These are phyloP conservation scores for Populus pruinosa DNA, from an alignment of 345 rosid species.

Conservation along the genomic window DNA sequence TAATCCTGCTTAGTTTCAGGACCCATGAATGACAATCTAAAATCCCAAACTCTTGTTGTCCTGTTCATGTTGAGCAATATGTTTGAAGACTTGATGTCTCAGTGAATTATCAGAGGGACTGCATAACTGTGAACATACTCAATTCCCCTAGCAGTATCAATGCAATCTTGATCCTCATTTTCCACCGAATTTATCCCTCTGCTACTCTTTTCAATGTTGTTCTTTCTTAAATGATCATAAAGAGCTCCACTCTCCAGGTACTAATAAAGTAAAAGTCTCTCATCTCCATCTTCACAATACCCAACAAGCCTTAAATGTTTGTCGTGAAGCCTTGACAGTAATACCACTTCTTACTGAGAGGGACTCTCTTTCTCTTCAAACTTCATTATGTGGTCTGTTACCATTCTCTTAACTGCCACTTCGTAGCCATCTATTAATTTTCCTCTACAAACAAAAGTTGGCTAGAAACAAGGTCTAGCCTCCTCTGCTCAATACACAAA, in stretches of 20 bases:
- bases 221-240: conserved; percentile 56
- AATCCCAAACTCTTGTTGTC: conserved; percentile 78
- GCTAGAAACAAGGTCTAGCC: neutral
- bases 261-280: conserved; percentile 72
- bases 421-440: neutral
- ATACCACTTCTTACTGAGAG: conserved; percentile 74
- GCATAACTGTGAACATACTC: conserved; percentile 80
- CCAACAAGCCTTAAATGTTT: conserved; percentile 88
- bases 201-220: conserved; percentile 56
- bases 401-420: neutral
- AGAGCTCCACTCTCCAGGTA: conserved; percentile 88
- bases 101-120: conserved; percentile 72
- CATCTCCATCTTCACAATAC: conserved; percentile 76
- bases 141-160: conserved; percentile 82
- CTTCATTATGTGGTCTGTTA: conserved; percentile 46
- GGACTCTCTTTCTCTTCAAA: conserved; percentile 85
- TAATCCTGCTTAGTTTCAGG: conserved; percentile 37
- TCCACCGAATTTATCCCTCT: conserved; percentile 73
- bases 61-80: conserved; percentile 63
- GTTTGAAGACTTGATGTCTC: conserved; percentile 83
- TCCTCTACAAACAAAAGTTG: neutral
- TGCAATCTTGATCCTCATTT: conserved; percentile 71
- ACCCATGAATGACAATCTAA: conserved; percentile 70
- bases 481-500: neutral
- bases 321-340: conserved; percentile 80